Percentiles rank a stretch among this genome's conserved stretches.
Conservation (phyloP, 2,329 filamentous ascomycete genomes). For the Furcasterigmium sp. region DNA sequence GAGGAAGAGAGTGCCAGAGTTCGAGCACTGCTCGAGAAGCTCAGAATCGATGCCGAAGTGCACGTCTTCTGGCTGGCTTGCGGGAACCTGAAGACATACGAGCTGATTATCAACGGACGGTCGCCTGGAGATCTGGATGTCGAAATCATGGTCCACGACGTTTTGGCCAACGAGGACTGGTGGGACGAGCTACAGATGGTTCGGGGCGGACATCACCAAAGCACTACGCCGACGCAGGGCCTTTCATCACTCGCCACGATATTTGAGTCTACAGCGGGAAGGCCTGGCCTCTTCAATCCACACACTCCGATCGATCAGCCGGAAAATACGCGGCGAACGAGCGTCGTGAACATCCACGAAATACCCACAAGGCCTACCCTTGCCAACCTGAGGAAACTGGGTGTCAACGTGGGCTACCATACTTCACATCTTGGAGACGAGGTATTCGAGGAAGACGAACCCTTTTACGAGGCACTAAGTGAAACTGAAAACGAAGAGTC, state of each 20-base stretch:
- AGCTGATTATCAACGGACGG: conserved; percentile 71
- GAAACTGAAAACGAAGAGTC: conserved; percentile 6
- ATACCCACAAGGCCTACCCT: conserved; percentile 57
- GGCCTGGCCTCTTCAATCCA: conserved; percentile 37
- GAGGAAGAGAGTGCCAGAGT: conserved; percentile 72
- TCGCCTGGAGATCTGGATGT: conserved; percentile 40
- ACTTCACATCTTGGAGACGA: conserved; percentile 66
- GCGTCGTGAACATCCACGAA: conserved; percentile 55
- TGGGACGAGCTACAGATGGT: conserved; percentile 69
- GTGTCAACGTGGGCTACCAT: conserved; percentile 67
- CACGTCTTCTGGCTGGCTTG: conserved; percentile 78
- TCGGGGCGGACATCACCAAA: conserved; percentile 30
- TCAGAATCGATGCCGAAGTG: conserved; percentile 75
- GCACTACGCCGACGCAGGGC: conserved; percentile 36
- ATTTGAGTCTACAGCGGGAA: conserved; percentile 34
- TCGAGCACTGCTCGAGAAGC: conserved; percentile 68
- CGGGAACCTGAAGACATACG: conserved; percentile 67
- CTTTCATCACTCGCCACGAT: conserved; percentile 36
- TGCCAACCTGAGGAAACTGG: conserved; percentile 46
- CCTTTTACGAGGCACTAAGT: conserved; percentile 15
- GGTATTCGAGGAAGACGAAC: conserved; percentile 44
- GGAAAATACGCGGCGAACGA: conserved; percentile 29
- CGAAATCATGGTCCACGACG: conserved; percentile 53
- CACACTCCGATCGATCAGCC: conserved; percentile 23
- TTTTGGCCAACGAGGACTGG: conserved; percentile 70